Base-by-base conservation (phyloP, 441 rosid species). In the Bruguiera hainesii region DNA sequence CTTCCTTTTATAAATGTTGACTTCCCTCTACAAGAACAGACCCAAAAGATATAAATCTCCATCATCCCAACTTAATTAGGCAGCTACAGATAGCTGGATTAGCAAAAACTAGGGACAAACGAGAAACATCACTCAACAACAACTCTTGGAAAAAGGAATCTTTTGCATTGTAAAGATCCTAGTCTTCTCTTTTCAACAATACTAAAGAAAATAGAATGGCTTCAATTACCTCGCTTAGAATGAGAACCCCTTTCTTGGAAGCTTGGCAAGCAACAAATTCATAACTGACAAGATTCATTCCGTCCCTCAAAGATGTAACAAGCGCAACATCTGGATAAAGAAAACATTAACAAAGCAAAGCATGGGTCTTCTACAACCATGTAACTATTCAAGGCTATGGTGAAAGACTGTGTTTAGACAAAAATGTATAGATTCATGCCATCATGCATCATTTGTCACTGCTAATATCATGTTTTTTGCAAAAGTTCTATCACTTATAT, bases 261-360 rank as follows among this genome's bases (percentile, higher is more conserved):
- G 80, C 91, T 82, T 88, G 95, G 77, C 95, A 88, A 66, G 95
- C 89, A 77, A 86, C 91, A 73, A 84, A 88, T 76, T 88, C 91
- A 56, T 88, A 88, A 69, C 95, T 88, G 49, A 88, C 95, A 20
- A 88, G 89, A 73, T 88, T 88, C 95, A 88, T 86, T 66, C 95
- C 95, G 73, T 88, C 95, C 61, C 95, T 79, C 70, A 86, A 76
- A 63, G 95, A 88, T 2, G 95, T 88, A 46, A 88, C 91, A 74
- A 88, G 89, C 28, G 91, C 95, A 53, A 86, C 91, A 74, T 88
- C 95, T 88, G 65, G 42, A 67, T 55, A 6, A 68, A 48, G 57
- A 63, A 71, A 69, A 59, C 46, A 18, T 42, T 39, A 49, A 49
- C 33, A 20, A 52, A 55, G 7, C 21, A 39, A 56, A 49, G 7